Evolutionary conservation across 805 yeast genomes (phyloP), one percentile per base, ranked within the genome.

Genomic region (Blastobotrys attinorum): DNA sequence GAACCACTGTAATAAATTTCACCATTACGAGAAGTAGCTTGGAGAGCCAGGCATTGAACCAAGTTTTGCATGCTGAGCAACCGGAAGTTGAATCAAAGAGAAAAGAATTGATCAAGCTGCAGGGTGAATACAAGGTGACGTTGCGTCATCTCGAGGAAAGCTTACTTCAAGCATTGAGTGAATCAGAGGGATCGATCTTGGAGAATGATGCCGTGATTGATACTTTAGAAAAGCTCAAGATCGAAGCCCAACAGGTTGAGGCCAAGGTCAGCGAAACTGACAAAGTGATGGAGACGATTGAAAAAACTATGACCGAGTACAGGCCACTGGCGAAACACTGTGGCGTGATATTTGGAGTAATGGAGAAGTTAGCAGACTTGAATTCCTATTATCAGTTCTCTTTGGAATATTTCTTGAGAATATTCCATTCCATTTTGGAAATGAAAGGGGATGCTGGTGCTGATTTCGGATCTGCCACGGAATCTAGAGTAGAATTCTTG

Each of bases 31-130:
- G 73, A 34, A 74, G 78, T 37, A 79, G 81, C 37, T 62, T 89
- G 40, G 80, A 82, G 46, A 70, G 72, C 22, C 81, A 81, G 49
- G 69, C 83, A 0, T 62, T 85, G 45, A 76, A 81, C 47, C 60
- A 72, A 41, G 66, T 83, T 0, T 61, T 90, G 32, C 59, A 65
- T 23, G 61, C 65, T 8, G 75, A 76, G 47, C 67, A 71, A 22
- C 95, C 96, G 0, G 90, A 81, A 6, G 59, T 85, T 5, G 87
- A 83, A 42, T 50, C 53, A 3, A 72, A 79, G 53, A 67, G 89
- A 45, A 50, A 63, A 1, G 79, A 75, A 35, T 57, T 85, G 43
- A 56, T 75, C 15, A 69, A 70, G 39, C 60, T 78, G 4, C 81
- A 78, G 49, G 72, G 81, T 11, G 83, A 77, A 38, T 84, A 79